These are phyloP conservation scores for Xylariaceae sp. DNA, from an alignment of 2,329 filamentous ascomycete genomes.

Conservation along the genomic window DNA sequence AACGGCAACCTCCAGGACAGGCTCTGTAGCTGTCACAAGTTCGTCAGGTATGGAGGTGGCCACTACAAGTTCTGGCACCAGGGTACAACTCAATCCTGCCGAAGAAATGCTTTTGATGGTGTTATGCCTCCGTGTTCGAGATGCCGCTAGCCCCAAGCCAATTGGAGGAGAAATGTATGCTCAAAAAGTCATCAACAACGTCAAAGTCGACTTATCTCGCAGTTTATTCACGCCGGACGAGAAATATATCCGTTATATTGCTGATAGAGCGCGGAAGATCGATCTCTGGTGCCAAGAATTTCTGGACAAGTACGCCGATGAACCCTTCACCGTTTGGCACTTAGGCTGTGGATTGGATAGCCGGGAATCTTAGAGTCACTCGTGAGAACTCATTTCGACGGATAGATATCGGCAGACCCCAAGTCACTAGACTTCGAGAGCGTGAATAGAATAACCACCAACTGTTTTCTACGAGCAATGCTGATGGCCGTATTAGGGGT, in stretches of 20 bases:
- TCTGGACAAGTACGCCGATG: slow-evolving; percentile 11
- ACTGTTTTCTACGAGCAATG: neutral
- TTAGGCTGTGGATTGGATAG: slow-evolving; percentile 25
- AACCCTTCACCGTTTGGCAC: slow-evolving; percentile 20
- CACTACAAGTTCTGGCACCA: neutral
- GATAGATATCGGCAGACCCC: slow-evolving; percentile 28
- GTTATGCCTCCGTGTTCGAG: slow-evolving; percentile 9
- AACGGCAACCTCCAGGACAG: neutral
- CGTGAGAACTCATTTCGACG: slow-evolving; percentile 16
- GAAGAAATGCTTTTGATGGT: slow-evolving; percentile 4
- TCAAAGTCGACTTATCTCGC: slow-evolving; percentile 7
- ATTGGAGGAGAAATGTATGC: slow-evolving; percentile 13
- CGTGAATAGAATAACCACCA: neutral
- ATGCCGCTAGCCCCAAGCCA: slow-evolving; percentile 10
- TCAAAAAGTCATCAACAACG: slow-evolving; percentile 12
- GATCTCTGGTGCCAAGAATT: slow-evolving; percentile 19
- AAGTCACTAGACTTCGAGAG: neutral
- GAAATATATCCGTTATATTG: slow-evolving; percentile 3
- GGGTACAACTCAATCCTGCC: neutral
- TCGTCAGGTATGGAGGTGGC: neutral
- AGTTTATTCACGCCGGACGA: slow-evolving; percentile 6
- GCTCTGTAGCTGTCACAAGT: neutral
- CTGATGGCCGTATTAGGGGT: neutral
- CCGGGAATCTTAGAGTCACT: slow-evolving; percentile 15
- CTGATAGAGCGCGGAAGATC: neutral